A percentile compares a stretch with the other conserved stretches of the same genome.
Evolutionary conservation across 140 eudicot species (phyloP).

Genomic region (Cichorium intybus): DNA sequence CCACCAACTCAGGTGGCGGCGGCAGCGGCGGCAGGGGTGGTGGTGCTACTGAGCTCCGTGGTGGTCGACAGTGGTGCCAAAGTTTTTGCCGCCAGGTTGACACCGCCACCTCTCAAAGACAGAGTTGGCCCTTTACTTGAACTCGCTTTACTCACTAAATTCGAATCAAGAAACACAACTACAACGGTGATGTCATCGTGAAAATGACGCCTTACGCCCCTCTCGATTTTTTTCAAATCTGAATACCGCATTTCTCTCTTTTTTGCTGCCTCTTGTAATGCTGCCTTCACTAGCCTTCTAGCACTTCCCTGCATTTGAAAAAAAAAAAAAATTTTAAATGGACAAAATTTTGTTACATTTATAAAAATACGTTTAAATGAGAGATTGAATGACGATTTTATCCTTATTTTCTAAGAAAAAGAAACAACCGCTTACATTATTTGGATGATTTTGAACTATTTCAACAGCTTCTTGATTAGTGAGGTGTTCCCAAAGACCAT

Average conservation of each 20-base stretch:
- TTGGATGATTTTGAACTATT: slow-evolving; percentile 48
- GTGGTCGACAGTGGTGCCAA: slow-evolving; percentile 37
- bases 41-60: slow-evolving; percentile 18
- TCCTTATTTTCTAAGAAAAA: too few relatives aligned
- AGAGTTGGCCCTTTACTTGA: slow-evolving; percentile 45
- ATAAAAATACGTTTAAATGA: too few relatives aligned
- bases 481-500: slow-evolving; percentile 92
- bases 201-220: slow-evolving; percentile 77
- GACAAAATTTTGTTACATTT: too few relatives aligned
- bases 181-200: slow-evolving; percentile 80
- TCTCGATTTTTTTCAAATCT: slow-evolving; percentile 66
- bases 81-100: slow-evolving; percentile 37
- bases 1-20: slow-evolving; percentile 16
- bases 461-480: slow-evolving; percentile 77
- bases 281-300: slow-evolving; percentile 64
- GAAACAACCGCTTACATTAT: slow-evolving; percentile 34
- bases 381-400: too few relatives aligned
- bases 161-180: slow-evolving; percentile 55
- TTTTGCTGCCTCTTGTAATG: slow-evolving; percentile 68
- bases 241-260: slow-evolving; percentile 82
- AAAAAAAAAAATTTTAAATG: not conserved
- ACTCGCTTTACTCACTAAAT: slow-evolving; percentile 56
- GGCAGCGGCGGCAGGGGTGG: not conserved
- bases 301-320: slow-evolving; percentile 60
- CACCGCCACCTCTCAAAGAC: slow-evolving; percentile 52